Evolutionary conservation across 208 protist genomes (phyloP).

Genomic region (Crithidia sp.): DNA sequence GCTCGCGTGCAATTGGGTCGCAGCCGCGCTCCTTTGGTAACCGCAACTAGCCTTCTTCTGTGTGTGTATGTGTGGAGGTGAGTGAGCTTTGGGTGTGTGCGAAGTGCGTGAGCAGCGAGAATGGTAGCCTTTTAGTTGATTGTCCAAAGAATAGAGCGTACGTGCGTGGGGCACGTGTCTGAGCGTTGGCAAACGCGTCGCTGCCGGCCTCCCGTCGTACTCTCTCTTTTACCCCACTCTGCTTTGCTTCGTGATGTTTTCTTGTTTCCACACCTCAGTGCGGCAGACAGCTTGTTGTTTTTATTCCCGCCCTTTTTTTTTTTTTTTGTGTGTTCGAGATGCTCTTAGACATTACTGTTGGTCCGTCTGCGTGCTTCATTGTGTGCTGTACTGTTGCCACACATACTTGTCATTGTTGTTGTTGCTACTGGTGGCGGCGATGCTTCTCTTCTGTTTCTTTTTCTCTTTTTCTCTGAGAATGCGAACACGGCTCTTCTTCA

Average conservation of each 20-base stretch:
- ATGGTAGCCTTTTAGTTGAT: no score
- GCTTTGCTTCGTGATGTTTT: neutral
- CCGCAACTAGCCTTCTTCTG: neutral
- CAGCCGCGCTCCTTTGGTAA: constrained; percentile 26
- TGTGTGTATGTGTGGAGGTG: neutral
- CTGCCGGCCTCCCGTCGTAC: no score
- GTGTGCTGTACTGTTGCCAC: neutral
- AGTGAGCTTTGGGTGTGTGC: no score
- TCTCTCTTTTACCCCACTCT: neutral
- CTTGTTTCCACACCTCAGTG: neutral
- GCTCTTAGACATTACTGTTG: no score
- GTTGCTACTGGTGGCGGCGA: neutral
- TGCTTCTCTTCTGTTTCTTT: neutral
- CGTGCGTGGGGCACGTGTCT: no score
- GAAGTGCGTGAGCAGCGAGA: no score
- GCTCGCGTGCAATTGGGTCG: constrained; percentile 11
- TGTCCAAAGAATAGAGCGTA: no score
- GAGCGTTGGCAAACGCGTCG: no score
- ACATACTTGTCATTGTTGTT: neutral
- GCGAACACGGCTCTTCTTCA: no score
- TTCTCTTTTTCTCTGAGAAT: neutral
- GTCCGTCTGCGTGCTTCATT: no score
- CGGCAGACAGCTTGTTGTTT: no score
- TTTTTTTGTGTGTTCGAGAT: neutral
- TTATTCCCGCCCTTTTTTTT: neutral